Evolutionary conservation across 2,329 filamentous ascomycete genomes (phyloP).

Genomic region (Cadophora luteo-olivacea): DNA sequence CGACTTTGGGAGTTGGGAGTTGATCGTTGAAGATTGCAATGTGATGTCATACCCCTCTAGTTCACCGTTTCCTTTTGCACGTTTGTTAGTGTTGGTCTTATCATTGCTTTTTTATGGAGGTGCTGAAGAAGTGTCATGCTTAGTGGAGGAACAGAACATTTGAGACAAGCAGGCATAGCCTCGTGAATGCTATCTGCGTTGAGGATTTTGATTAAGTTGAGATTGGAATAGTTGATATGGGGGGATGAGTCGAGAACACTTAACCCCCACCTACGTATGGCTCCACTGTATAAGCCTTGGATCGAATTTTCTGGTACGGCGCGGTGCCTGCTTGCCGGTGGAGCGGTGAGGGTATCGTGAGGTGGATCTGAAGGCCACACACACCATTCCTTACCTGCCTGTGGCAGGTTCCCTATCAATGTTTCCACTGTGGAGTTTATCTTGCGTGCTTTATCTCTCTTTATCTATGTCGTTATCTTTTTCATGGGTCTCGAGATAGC

Average conservation of each 20-base stretch:
- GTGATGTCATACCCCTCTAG: constrained; percentile 1
- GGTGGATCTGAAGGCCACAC: not conserved
- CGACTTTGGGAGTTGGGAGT: not conserved
- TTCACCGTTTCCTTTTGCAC: not conserved
- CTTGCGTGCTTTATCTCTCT: not conserved
- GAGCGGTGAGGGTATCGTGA: constrained; percentile 12
- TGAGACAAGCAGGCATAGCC: no score
- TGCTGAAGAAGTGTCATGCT: not conserved
- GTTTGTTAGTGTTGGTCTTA: not conserved
- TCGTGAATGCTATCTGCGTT: not conserved
- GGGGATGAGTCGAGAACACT: not conserved
- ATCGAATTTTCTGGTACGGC: not conserved
- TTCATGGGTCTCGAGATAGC: not conserved
- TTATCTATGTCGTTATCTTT: not conserved
- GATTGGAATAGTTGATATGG: no score
- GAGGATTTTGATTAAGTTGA: not conserved
- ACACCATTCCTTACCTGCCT: not conserved
- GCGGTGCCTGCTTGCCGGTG: not conserved
- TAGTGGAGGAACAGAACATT: not conserved
- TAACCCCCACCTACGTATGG: not conserved
- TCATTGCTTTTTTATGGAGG: not conserved
- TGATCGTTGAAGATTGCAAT: not conserved
- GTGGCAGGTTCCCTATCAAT: not conserved
- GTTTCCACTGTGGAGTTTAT: not conserved
- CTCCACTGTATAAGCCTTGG: constrained; percentile 14